phyloP scores from a whole-genome alignment of 1,284 basidiomycete genomes.

The Ceratobasidium sp. region DNA sequence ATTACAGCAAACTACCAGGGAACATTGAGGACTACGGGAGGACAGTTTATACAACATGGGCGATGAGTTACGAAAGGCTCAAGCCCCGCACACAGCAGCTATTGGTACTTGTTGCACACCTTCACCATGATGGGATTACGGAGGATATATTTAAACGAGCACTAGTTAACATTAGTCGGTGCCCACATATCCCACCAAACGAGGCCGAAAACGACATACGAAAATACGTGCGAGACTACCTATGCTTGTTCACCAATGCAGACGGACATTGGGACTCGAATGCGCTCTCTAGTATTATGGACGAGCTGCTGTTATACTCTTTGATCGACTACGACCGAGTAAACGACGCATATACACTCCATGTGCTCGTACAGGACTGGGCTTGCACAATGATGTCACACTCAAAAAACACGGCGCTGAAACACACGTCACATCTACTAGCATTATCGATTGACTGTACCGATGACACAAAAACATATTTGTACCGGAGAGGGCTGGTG shows the following conservation, averaged over 20 bases:
- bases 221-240: neutral
- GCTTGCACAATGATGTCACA: too few relatives aligned
- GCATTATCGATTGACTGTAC: too few relatives aligned
- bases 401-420: too few relatives aligned
- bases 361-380: conserved; percentile 19
- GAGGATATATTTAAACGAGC: conserved; percentile 24
- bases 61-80: conserved; percentile 13
- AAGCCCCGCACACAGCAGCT: conserved; percentile 1
- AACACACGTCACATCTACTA: too few relatives aligned
- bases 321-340: conserved; percentile 14
- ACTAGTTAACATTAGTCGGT: neutral
- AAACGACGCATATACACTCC: conserved; percentile 2
- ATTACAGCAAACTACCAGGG: neutral
- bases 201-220: neutral
- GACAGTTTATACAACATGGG: conserved; percentile 28
- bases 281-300: neutral
- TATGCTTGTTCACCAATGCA: neutral
- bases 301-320: conserved; percentile 16
- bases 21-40: neutral
- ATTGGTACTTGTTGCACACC: conserved; percentile 14
- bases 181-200: neutral
- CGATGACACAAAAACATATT: neutral
- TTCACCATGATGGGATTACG: conserved; percentile 22
- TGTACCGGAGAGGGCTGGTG: neutral
- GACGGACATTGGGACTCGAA: neutral